Evolutionary conservation across 306 rosid genomes (phyloP).

Genomic region (Pueraria montana): DNA sequence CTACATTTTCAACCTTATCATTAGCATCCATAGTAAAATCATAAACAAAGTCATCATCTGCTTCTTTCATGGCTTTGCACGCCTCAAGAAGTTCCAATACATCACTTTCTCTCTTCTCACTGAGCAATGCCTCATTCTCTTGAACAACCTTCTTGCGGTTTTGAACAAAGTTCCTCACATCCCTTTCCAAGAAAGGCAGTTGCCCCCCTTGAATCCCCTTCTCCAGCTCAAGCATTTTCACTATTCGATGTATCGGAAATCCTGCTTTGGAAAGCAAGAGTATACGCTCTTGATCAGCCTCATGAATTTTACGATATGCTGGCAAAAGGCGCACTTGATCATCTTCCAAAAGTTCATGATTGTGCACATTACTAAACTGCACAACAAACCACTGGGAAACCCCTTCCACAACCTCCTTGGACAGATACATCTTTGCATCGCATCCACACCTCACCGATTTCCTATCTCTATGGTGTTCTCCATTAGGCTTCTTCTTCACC

Average conservation of each 20-base stretch:
- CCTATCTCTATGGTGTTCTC: conserved; percentile 93
- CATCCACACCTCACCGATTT: conserved; percentile 96
- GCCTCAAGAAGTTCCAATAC: conserved; percentile 89
- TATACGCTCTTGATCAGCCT: conserved; percentile 93
- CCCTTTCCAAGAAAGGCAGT: conserved; percentile 94
- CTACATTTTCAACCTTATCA: conserved; percentile 81
- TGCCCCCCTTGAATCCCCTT: conserved; percentile 97
- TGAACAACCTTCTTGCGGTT: conserved; percentile 89
- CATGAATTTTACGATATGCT: conserved; percentile 87
- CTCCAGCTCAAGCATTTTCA: conserved; percentile 93
- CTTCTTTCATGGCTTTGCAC: conserved; percentile 81
- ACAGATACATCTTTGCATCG: conserved; percentile 93
- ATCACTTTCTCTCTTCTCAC: conserved; percentile 89
- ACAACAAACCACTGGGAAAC: conserved; percentile 92
- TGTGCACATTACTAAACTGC: conserved; percentile 91
- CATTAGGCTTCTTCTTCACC: conserved; percentile 78
- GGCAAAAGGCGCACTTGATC: conserved; percentile 97
- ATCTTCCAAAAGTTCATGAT: conserved; percentile 95
- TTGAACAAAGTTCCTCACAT: conserved; percentile 93
- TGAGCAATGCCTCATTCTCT: conserved; percentile 85
- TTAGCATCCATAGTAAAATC: conserved; percentile 85
- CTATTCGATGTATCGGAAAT: conserved; percentile 91
- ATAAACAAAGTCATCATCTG: conserved; percentile 73
- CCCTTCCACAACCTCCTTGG: conserved; percentile 89
- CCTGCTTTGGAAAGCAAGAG: conserved; percentile 93